Percentiles rank a stretch among this genome's conserved stretches.
Conservation (phyloP, 768 basidiomycete genomes). For the Agaricus subrufescens region DNA sequence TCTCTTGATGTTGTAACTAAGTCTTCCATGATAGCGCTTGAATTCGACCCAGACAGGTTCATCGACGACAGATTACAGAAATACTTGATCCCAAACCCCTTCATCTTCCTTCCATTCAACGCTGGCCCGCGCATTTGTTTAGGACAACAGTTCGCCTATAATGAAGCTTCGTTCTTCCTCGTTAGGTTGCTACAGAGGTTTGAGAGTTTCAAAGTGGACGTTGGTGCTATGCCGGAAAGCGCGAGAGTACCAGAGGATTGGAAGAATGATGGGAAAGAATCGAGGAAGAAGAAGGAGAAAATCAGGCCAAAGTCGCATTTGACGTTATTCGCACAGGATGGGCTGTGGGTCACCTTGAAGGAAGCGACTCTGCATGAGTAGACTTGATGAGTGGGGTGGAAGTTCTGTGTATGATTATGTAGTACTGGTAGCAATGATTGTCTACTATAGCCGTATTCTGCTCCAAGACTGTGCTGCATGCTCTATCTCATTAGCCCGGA, state of each 20-base stretch:
- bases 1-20: background rate
- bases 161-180: constrained; percentile 43
- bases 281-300: constrained; percentile 27
- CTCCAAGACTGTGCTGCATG: too few species aligned
- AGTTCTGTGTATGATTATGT: too few species aligned
- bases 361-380: constrained; percentile 10
- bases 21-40: constrained; percentile 29
- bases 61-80: constrained; percentile 53
- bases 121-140: constrained; percentile 47
- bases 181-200: constrained; percentile 47
- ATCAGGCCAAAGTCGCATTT: constrained; percentile 29
- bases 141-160: constrained; percentile 46
- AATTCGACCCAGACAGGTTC: constrained; percentile 66
- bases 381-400: too few species aligned
- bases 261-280: constrained; percentile 19
- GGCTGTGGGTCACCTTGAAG: constrained; percentile 41
- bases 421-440: too few species aligned
- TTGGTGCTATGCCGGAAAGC: constrained; percentile 28
- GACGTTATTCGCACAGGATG: constrained; percentile 37
- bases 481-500: too few species aligned
- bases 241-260: constrained; percentile 35
- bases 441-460: too few species aligned
- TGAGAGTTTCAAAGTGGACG: constrained; percentile 32
- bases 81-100: constrained; percentile 52
- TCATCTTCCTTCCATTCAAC: constrained; percentile 51